Evolutionary conservation across 2,329 filamentous ascomycete genomes (phyloP).

Genomic region (Claviceps humidiphila): DNA sequence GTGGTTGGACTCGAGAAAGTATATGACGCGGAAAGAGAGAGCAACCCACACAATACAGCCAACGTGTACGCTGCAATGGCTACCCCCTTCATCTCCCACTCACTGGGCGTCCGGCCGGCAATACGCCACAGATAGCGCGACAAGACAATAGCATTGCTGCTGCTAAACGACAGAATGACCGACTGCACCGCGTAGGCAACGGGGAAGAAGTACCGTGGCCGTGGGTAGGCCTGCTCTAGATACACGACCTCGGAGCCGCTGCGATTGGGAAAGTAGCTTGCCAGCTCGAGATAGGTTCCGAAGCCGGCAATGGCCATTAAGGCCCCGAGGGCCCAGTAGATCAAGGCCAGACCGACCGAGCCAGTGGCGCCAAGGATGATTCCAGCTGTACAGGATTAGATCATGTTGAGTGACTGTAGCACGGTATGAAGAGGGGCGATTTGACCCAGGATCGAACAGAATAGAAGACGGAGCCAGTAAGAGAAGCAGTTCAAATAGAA

Average conservation of each 20-base stretch:
- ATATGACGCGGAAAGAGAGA: not conserved
- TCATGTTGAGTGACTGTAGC: too few relatives aligned
- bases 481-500: constrained; percentile 5
- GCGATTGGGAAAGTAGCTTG: constrained; percentile 52
- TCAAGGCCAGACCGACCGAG: constrained; percentile 46
- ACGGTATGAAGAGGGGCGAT: too few relatives aligned
- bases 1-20: too few relatives aligned
- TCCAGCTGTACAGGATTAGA: not conserved
- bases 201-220: constrained; percentile 50
- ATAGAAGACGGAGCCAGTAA: too few relatives aligned
- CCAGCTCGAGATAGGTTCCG: constrained; percentile 48
- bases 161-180: constrained; percentile 51
- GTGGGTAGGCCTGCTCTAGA: constrained; percentile 53
- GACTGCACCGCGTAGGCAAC: constrained; percentile 51
- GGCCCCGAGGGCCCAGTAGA: constrained; percentile 53
- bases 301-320: constrained; percentile 42
- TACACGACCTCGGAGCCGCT: constrained; percentile 55
- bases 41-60: constrained; percentile 36
- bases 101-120: constrained; percentile 31
- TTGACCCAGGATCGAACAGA: too few relatives aligned
- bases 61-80: constrained; percentile 50
- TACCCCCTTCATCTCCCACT: constrained; percentile 56
- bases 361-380: constrained; percentile 45
- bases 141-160: constrained; percentile 51
- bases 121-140: constrained; percentile 51